These are phyloP conservation scores for Porogramme epimiltina DNA, from an alignment of 1,284 basidiomycete species.

Conservation along the genomic window DNA sequence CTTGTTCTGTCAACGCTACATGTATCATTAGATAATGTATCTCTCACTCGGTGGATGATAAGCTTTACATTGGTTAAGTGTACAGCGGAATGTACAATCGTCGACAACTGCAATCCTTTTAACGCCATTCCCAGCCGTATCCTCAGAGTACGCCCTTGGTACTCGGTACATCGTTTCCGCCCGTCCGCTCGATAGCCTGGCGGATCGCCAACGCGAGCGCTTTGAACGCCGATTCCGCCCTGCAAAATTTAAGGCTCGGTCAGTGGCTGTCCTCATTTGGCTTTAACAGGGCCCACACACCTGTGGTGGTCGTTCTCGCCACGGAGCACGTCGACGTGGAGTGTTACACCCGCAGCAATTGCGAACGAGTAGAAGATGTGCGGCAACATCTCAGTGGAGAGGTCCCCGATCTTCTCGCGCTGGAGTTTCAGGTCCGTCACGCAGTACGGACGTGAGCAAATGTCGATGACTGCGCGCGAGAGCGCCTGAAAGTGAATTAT, in stretches of 20 bases:
- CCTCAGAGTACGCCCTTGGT: slow-evolving; percentile 88
- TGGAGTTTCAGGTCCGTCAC: slow-evolving; percentile 88
- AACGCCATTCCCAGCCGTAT: not conserved
- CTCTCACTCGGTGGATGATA: slow-evolving; percentile 5
- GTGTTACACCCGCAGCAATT: slow-evolving; percentile 86
- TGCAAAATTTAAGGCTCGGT: slow-evolving; percentile 32
- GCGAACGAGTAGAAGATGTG: slow-evolving; percentile 95
- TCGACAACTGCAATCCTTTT: not conserved
- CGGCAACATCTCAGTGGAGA: slow-evolving; percentile 97
- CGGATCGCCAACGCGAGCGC: slow-evolving; percentile 94
- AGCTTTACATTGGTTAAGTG: slow-evolving; percentile 3
- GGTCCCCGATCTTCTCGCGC: slow-evolving; percentile 96
- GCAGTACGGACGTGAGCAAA: slow-evolving; percentile 96
- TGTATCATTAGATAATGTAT: slow-evolving; percentile 24
- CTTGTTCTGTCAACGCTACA: slow-evolving; percentile 12
- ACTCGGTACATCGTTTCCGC: slow-evolving; percentile 90
- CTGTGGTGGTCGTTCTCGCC: slow-evolving; percentile 99
- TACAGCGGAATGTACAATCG: slow-evolving; percentile 7
- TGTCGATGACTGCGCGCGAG: slow-evolving; percentile 95
- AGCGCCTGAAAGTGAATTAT: slow-evolving; percentile 63
- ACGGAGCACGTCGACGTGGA: slow-evolving; percentile 92
- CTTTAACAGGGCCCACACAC: slow-evolving; percentile 45
- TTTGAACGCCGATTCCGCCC: slow-evolving; percentile 97
- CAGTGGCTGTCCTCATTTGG: not conserved
- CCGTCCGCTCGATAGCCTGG: slow-evolving; percentile 90